Percentiles rank a stretch among this genome's conserved stretches.
phyloP scores from a whole-genome alignment of 1,284 basidiomycete genomes.

The Cutaneotrichosporon dermatis region DNA sequence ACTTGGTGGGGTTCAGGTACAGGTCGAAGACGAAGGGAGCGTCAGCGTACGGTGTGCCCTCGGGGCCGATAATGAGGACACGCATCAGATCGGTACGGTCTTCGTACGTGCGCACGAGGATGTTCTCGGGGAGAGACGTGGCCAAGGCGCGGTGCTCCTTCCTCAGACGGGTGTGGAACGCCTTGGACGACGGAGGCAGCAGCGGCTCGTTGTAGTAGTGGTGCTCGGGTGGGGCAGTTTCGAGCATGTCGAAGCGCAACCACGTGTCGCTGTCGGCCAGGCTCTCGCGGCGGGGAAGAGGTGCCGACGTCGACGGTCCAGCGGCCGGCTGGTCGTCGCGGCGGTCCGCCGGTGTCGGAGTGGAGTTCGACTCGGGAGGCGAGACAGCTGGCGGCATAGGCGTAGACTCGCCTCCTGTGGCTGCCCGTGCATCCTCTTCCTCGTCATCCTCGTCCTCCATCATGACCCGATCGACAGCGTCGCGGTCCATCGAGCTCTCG shows the following conservation, averaged over 20 bases:
- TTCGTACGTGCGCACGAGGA: constrained; percentile 56
- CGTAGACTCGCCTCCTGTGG: not conserved
- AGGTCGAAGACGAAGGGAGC: constrained; percentile 94
- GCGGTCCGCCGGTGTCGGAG: not conserved
- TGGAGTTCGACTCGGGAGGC: not conserved
- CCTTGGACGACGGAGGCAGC: constrained; percentile 59
- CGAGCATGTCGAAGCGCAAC: constrained; percentile 71
- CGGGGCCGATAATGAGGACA: constrained; percentile 83
- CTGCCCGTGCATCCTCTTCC: not conserved
- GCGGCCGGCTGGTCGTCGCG: constrained; percentile 1
- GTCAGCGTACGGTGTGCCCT: constrained; percentile 88
- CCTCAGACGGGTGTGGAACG: constrained; percentile 67
- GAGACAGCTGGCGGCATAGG: not conserved
- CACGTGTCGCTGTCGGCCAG: constrained; percentile 49
- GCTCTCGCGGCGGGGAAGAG: not conserved
- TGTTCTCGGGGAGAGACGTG: constrained; percentile 62
- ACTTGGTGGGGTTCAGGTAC: constrained; percentile 74
- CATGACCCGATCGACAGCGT: constrained; percentile 15
- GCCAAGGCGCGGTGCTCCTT: constrained; percentile 79
- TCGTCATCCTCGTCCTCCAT: not conserved
- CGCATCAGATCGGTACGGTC: constrained; percentile 81
- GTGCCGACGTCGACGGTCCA: constrained; percentile 6
- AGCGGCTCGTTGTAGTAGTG: constrained; percentile 60
- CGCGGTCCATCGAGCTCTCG: constrained; percentile 19
- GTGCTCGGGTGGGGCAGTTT: constrained; percentile 72